Evolutionary conservation across 176 grass and related monocot genomes (phyloP).

Genomic region (Juncus inflexus): DNA sequence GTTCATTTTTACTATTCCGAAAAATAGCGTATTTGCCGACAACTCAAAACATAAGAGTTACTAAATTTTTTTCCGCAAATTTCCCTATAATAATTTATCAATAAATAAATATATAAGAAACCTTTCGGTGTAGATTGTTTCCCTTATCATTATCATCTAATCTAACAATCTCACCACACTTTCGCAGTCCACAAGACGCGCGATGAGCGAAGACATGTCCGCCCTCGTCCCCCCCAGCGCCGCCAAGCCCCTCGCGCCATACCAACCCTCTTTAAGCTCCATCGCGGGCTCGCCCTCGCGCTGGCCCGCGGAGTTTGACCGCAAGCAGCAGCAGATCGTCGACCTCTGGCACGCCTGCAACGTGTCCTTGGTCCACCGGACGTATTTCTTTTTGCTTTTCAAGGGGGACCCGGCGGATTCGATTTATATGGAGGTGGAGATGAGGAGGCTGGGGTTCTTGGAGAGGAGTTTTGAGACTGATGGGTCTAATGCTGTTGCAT

Average conservation of each 20-base stretch:
- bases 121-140: no score
- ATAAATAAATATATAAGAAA: no score
- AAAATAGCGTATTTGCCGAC: no score
- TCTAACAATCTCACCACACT: neutral
- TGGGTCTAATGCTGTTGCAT: constrained; percentile 23
- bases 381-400: constrained; percentile 93
- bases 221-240: constrained; percentile 9
- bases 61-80: no score
- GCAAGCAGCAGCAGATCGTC: constrained; percentile 65
- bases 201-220: constrained; percentile 27
- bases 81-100: no score
- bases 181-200: constrained; percentile 22
- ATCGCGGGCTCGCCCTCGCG: constrained; percentile 29
- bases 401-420: constrained; percentile 64
- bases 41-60: no score
- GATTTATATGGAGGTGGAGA: constrained; percentile 92
- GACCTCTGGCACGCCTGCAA: constrained; percentile 79
- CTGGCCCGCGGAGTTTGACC: constrained; percentile 54
- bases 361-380: constrained; percentile 74
- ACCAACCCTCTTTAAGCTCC: constrained; percentile 12
- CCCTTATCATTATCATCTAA: no score
- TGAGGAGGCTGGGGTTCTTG: constrained; percentile 66
- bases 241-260: neutral
- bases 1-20: no score
- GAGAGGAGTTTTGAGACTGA: constrained; percentile 40